Evolutionary conservation across 2,329 filamentous ascomycete genomes (phyloP), one percentile per base, ranked within the genome.

Genomic region (Lecanicillium sp.): DNA sequence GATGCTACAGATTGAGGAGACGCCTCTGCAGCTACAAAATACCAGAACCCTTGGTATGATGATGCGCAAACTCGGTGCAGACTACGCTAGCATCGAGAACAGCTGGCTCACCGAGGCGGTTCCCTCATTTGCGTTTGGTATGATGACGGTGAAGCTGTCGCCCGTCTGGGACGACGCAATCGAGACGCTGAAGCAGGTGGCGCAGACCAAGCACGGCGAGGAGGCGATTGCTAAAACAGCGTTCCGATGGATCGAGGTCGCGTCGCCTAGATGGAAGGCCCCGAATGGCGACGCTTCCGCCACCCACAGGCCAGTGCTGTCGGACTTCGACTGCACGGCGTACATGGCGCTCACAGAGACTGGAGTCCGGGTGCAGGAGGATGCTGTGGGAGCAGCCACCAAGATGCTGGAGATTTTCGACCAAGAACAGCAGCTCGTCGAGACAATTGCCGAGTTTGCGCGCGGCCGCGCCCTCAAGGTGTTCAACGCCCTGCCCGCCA

Each of bases 81-180:
- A 67, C 24, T 95, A 93, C 61, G 67, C 76, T 5, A 71, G 77
- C 20, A 61, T 84, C 9, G 69, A 72, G 33, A 68, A 77, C 2
- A 78, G 78, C 2, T 87, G 84, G 79, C 68, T 94, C 54, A 74
- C 78, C 50, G 75, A 78, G 57, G 81, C 89, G 6, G 77, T 97
- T 24, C 87, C 90, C 0, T 76, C 80, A 0, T 97, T 90, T 59
- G 83, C 89, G 57, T 95, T 96, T 57, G 93, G 93, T 41, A 78
- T 96, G 66, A 75, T 97, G 51, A 93, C 90, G 1, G 82, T 95
- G 41, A 87, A 86, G 56, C 74, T 96, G 54, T 79, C 90, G 1
- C 89, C 89, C 29, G 73, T 94, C 5, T 96, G 91, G 87, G 87
- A 95, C 51, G 88, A 95, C 58, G 79, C 87, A 1, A 81, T 85